Conservation (phyloP, 2,329 filamentous ascomycete genomes). For the Penicillium sp. region DNA sequence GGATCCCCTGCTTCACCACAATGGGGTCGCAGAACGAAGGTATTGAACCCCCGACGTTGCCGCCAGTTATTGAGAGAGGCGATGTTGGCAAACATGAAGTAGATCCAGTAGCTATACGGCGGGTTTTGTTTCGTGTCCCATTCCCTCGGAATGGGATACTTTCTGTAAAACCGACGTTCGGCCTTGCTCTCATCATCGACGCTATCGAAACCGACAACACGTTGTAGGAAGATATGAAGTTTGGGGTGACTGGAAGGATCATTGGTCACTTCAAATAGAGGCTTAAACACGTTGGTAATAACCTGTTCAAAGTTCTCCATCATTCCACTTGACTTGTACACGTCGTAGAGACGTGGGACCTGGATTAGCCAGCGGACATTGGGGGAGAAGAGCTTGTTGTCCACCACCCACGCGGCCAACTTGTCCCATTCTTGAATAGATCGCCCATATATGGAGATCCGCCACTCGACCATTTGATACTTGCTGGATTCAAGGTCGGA, state of each 20-base stretch:
- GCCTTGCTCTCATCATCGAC: constrained; percentile 98
- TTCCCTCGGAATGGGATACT: constrained; percentile 83
- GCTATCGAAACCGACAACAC: constrained; percentile 94
- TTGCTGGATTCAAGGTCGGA: constrained; percentile 97
- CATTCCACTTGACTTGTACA: constrained; percentile 84
- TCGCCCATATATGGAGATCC: constrained; percentile 93
- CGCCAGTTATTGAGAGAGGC: constrained; percentile 88
- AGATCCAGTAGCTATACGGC: constrained; percentile 98
- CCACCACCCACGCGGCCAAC: constrained; percentile 91
- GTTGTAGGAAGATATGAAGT: constrained; percentile 87
- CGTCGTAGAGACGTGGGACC: constrained; percentile 88
- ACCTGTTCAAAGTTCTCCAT: constrained; percentile 91
- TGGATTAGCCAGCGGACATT: constrained; percentile 98
- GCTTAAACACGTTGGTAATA: constrained; percentile 85
- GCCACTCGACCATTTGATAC: constrained; percentile 99
- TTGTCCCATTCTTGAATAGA: constrained; percentile 96
- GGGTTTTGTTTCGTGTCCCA: constrained; percentile 95
- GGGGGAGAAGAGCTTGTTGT: constrained; percentile 96
- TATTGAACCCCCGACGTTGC: constrained; percentile 90
- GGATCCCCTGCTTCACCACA: constrained; percentile 96
- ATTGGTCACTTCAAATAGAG: constrained; percentile 89
- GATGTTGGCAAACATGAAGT: constrained; percentile 94
- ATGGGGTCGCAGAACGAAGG: constrained; percentile 86
- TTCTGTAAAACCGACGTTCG: constrained; percentile 88
- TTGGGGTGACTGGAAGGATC: constrained; percentile 85